These are phyloP conservation scores for Lindgomyces ingoldianus DNA, from an alignment of 495 filamentous ascomycete species.

Conservation along the genomic window DNA sequence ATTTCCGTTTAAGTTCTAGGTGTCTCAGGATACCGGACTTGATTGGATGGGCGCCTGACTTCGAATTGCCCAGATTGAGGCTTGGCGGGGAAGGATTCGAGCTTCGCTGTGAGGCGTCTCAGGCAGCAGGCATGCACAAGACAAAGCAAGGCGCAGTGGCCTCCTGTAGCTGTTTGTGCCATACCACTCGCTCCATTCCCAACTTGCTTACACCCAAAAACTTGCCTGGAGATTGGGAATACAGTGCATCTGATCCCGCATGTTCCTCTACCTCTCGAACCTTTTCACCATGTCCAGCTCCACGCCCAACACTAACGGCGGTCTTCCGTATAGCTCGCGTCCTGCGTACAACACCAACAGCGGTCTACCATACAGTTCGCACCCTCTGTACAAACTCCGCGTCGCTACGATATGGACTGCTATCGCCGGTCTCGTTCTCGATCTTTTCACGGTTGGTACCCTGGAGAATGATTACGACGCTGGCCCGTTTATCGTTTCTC, in stretches of 20 bases:
- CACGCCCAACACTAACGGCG: neutral
- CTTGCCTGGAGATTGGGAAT: no score
- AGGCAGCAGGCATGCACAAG: neutral
- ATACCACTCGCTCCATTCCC: neutral
- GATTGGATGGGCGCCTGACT: neutral
- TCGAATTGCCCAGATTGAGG: neutral
- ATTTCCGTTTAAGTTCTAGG: neutral
- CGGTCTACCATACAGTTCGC: conserved; percentile 15
- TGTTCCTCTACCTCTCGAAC: no score
- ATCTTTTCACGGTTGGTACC: conserved; percentile 7
- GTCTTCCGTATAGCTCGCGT: neutral
- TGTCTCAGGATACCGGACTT: neutral
- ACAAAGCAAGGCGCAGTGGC: neutral
- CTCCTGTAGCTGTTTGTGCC: neutral
- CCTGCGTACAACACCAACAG: neutral
- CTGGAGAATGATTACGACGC: neutral
- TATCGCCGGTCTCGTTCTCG: conserved; percentile 8
- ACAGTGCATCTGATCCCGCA: no score
- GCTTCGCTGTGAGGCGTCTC: neutral
- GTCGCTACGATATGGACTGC: neutral
- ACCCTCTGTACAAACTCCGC: conserved; percentile 22
- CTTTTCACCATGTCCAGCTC: no score
- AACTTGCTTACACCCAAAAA: neutral
- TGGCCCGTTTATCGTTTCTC: neutral
- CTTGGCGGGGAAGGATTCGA: neutral